Percentiles rank a stretch among this genome's conserved stretches.
phyloP scores from a whole-genome alignment of 257 asterid genomes.

The Echites panduratus region DNA sequence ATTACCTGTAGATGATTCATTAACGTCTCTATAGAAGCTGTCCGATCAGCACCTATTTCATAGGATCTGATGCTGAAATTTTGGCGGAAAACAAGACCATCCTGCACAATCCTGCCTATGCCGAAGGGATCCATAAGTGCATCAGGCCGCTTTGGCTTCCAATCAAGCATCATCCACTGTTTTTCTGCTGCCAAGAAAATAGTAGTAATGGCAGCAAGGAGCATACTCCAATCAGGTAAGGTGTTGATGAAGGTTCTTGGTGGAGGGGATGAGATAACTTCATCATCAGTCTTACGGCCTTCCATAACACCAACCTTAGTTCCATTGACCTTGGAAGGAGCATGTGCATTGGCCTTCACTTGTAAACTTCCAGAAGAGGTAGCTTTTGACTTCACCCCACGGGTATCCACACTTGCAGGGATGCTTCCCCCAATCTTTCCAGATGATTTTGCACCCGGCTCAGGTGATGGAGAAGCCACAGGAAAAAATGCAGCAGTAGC shows the following conservation, averaged over 20 bases:
- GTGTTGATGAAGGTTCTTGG: conserved; percentile 90
- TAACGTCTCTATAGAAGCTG: conserved; percentile 88
- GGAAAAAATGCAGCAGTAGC: conserved; percentile 72
- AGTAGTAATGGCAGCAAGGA: conserved; percentile 92
- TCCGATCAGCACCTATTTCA: conserved; percentile 95
- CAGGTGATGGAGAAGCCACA: conserved; percentile 49
- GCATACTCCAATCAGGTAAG: conserved; percentile 98
- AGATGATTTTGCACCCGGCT: conserved; percentile 50
- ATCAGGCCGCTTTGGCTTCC: conserved; percentile 92
- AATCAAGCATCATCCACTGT: conserved; percentile 99
- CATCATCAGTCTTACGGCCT: conserved; percentile 59
- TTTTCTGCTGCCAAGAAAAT: conserved; percentile 96
- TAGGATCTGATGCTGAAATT: conserved; percentile 94
- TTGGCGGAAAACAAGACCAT: conserved; percentile 82
- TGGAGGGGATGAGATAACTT: conserved; percentile 50
- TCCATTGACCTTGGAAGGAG: conserved; percentile 91
- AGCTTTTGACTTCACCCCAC: conserved; percentile 57
- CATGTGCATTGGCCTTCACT: conserved; percentile 77
- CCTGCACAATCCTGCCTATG: conserved; percentile 76
- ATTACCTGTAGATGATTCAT: conserved; percentile 95
- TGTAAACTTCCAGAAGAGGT: conserved; percentile 55
- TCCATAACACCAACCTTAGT: conserved; percentile 78
- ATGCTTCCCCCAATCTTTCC: conserved; percentile 56
- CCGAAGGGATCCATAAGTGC: conserved; percentile 79
- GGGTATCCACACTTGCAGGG: conserved; percentile 56